A percentile compares a stretch with the other conserved stretches of the same genome.
Evolutionary conservation across 2,329 filamentous ascomycete genomes (phyloP).

Genomic region (Botrytis medusae): DNA sequence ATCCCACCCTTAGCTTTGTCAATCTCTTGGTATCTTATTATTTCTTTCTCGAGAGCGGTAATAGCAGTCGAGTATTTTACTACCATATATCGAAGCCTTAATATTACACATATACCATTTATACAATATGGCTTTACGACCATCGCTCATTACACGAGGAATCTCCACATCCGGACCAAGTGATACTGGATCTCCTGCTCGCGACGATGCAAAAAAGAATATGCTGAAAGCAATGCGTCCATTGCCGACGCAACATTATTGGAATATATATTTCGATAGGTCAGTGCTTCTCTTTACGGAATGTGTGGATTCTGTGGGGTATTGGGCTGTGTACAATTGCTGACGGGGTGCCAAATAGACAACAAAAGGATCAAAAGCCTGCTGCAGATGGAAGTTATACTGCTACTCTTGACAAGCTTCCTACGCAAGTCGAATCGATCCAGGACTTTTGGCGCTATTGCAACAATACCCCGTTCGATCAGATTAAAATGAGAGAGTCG

Average conservation of each 20-base stretch:
- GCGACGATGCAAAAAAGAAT: constrained; percentile 80
- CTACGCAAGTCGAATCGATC: constrained; percentile 69
- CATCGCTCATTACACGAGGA: constrained; percentile 60
- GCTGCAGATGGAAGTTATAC: constrained; percentile 39
- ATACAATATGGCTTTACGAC: constrained; percentile 53
- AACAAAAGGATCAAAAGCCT: constrained; percentile 39
- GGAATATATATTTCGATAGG: constrained; percentile 70
- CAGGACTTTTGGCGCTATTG: constrained; percentile 84
- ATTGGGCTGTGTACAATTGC: not conserved
- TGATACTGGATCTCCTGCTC: constrained; percentile 67
- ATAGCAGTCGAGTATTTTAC: not conserved
- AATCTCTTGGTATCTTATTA: not conserved
- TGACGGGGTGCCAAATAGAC: constrained; percentile 27
- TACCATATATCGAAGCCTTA: not conserved
- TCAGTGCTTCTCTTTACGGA: constrained; percentile 37
- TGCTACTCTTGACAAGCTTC: constrained; percentile 57
- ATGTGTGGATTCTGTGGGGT: constrained; percentile 4
- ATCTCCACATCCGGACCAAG: constrained; percentile 61
- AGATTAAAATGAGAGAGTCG: constrained; percentile 74
- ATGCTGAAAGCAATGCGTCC: constrained; percentile 73
- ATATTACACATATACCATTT: constrained; percentile 7
- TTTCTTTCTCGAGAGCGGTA: not conserved
- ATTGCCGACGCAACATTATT: constrained; percentile 76
- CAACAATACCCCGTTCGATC: constrained; percentile 76
- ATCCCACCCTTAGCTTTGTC: constrained; percentile 4